Percentiles rank a stretch among this genome's conserved stretches.
phyloP scores from a whole-genome alignment of 2,329 filamentous ascomycete species.

The Tolypocladium guangdongense region DNA sequence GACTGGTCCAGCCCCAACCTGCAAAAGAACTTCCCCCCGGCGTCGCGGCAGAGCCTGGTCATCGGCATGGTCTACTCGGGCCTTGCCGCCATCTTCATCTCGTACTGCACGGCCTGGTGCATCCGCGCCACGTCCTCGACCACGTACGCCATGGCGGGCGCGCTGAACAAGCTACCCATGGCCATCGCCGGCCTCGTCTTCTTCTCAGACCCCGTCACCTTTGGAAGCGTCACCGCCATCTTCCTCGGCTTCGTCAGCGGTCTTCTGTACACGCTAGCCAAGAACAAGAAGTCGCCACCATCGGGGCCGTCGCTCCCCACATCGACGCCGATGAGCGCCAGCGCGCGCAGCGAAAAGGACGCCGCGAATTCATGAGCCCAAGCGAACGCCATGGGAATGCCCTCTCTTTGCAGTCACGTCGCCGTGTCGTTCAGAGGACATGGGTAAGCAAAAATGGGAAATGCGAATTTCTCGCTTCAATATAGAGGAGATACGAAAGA shows the following conservation, averaged over 20 bases:
- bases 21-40: conserved; percentile 75
- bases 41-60: conserved; percentile 67
- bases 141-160: conserved; percentile 97
- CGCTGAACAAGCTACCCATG: conserved; percentile 95
- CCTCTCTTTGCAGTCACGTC: background rate
- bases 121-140: conserved; percentile 95
- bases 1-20: conserved; percentile 88
- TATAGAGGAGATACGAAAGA: background rate
- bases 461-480: background rate
- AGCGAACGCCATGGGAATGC: background rate
- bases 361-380: conserved; percentile 43
- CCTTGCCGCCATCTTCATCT: conserved; percentile 90
- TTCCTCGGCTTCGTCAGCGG: conserved; percentile 84
- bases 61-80: conserved; percentile 91
- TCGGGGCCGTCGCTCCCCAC: conserved; percentile 59
- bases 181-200: conserved; percentile 87
- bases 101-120: conserved; percentile 99
- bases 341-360: conserved; percentile 78
- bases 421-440: background rate
- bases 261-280: conserved; percentile 62
- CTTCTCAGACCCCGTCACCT: conserved; percentile 87
- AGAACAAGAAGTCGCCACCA: conserved; percentile 48
- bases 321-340: conserved; percentile 65
- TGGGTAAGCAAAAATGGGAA: background rate
- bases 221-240: conserved; percentile 87